Percentiles rank a stretch among this genome's conserved stretches.
These are phyloP conservation scores for Typha latifolia DNA, from an alignment of 176 grass and related monocot species.

Conservation along the genomic window DNA sequence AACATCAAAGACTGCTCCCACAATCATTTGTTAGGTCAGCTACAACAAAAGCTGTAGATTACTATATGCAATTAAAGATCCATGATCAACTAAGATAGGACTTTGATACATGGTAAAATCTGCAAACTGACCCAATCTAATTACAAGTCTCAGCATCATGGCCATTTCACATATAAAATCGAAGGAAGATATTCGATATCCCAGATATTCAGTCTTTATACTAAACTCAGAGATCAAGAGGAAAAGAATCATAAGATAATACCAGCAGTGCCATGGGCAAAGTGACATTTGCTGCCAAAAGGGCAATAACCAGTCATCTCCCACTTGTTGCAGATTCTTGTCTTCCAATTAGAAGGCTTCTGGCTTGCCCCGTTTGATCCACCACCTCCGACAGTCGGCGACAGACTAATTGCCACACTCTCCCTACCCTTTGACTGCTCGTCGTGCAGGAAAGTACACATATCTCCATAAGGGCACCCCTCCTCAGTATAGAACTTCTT, in stretches of 20 bases:
- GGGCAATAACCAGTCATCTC: constrained; percentile 99
- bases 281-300: constrained; percentile 94
- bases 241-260: constrained; percentile 10
- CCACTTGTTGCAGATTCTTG: constrained; percentile 98
- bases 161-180: not conserved
- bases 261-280: constrained; percentile 93
- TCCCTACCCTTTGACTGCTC: constrained; percentile 90
- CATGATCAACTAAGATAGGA: not conserved
- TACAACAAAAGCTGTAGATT: not conserved
- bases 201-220: not conserved
- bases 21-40: not conserved
- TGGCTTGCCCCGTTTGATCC: constrained; percentile 20
- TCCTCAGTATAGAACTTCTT: constrained; percentile 99
- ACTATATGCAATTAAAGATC: not conserved
- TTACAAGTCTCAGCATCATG: not conserved
- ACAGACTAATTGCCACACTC: constrained; percentile 88
- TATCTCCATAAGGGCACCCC: constrained; percentile 82
- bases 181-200: too few relatives aligned
- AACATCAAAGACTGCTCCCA: not conserved
- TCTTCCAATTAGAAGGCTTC: constrained; percentile 99
- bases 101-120: not conserved
- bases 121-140: not conserved
- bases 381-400: constrained; percentile 47
- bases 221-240: not conserved
- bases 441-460: constrained; percentile 87